These are phyloP conservation scores for Fusarium brachygibbosum DNA, from an alignment of 2,329 filamentous ascomycete species.

Conservation along the genomic window DNA sequence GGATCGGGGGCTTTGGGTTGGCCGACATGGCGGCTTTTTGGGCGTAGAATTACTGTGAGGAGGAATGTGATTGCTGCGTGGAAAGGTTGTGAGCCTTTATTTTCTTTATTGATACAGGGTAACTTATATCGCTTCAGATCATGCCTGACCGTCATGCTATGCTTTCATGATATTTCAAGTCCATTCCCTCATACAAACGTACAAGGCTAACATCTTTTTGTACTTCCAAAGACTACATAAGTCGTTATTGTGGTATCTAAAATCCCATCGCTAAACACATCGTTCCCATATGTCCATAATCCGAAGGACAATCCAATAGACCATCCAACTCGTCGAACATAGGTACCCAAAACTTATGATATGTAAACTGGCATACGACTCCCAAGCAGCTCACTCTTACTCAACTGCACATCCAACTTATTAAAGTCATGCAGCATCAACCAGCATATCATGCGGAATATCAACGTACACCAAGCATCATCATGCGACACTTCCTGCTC, in stretches of 20 bases:
- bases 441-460: slow-evolving; percentile 72
- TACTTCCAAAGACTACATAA: slow-evolving; percentile 9
- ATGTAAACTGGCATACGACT: slow-evolving; percentile 70
- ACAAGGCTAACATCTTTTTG: neutral
- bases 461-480: slow-evolving; percentile 67
- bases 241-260: slow-evolving; percentile 30
- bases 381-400: slow-evolving; percentile 66
- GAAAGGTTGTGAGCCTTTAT: neutral
- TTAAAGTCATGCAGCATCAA: slow-evolving; percentile 69
- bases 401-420: slow-evolving; percentile 65
- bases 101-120: neutral
- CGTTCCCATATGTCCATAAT: neutral
- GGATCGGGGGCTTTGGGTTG: slow-evolving; percentile 11
- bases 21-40: neutral
- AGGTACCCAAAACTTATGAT: slow-evolving; percentile 44
- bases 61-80: slow-evolving; percentile 28
- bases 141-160: too few relatives aligned
- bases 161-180: neutral
- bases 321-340: neutral
- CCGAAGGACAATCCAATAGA: neutral
- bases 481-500: slow-evolving; percentile 51
- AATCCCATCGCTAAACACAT: slow-evolving; percentile 12
- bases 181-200: neutral
- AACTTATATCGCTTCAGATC: neutral
- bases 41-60: neutral